Evolutionary conservation across 805 yeast genomes (phyloP).

Genomic region (Candida orba): DNA sequence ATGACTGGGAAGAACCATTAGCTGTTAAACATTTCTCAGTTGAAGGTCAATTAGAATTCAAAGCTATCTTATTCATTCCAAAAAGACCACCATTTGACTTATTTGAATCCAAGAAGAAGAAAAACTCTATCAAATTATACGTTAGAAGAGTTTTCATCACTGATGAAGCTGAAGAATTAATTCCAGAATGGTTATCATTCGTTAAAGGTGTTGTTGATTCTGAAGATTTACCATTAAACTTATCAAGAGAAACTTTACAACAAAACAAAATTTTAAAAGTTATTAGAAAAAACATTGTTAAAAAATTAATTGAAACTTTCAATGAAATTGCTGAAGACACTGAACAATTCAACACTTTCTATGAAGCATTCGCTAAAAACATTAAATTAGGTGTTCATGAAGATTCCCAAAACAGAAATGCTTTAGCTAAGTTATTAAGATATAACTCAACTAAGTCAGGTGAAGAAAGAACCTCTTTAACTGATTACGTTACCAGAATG

Average conservation of each 20-base stretch:
- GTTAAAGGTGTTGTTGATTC: conserved; percentile 99
- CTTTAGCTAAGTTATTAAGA: conserved; percentile 94
- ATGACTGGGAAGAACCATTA: conserved; percentile 99
- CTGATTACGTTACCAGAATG: conserved; percentile 99
- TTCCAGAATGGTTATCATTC: conserved; percentile 98
- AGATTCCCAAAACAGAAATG: conserved; percentile 94
- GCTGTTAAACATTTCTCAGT: conserved; percentile 99
- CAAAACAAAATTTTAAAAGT: conserved; percentile 99
- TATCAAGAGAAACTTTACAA: conserved; percentile 99
- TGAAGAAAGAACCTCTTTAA: conserved; percentile 89
- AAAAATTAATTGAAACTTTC: conserved; percentile 97
- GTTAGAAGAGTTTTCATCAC: conserved; percentile 99
- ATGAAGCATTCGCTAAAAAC: conserved; percentile 96
- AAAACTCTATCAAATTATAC: conserved; percentile 95
- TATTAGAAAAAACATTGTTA: conserved; percentile 97
- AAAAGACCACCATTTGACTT: conserved; percentile 99
- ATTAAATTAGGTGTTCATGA: conserved; percentile 98
- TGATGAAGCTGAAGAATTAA: conserved; percentile 98
- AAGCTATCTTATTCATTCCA: conserved; percentile 95
- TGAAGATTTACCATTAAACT: conserved; percentile 98
- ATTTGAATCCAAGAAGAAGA: conserved; percentile 98
- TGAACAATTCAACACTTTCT: conserved; percentile 98
- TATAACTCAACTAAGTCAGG: conserved; percentile 93
- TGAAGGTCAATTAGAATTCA: conserved; percentile 99
- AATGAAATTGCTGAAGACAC: conserved; percentile 98